Percentiles rank a stretch among this genome's conserved stretches.
Conservation (phyloP, 1,284 basidiomycete species). For the Malassezia equina region DNA sequence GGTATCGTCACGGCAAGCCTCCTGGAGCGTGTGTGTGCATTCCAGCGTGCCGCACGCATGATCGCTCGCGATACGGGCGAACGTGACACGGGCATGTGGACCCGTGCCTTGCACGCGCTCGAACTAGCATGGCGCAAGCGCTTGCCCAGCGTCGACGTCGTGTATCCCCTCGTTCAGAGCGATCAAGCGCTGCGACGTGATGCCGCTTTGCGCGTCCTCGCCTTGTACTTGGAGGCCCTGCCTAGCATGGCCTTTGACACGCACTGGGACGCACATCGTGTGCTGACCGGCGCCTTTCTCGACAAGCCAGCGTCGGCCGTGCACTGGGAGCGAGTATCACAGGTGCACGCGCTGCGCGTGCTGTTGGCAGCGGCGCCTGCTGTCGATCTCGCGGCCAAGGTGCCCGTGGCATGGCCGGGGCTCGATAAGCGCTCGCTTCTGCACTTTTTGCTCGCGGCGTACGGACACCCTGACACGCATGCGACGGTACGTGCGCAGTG, state of each 20-base stretch:
- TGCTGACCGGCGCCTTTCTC: slow-evolving; percentile 56
- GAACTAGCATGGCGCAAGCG: slow-evolving; percentile 29
- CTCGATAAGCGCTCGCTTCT: slow-evolving; percentile 22
- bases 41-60: not conserved
- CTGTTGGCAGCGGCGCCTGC: slow-evolving; percentile 44
- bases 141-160: slow-evolving; percentile 18
- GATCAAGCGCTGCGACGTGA: slow-evolving; percentile 59
- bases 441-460: slow-evolving; percentile 25
- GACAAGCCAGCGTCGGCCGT: not conserved
- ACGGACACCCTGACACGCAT: slow-evolving; percentile 12
- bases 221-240: slow-evolving; percentile 69
- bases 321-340: slow-evolving; percentile 56
- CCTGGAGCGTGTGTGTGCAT: slow-evolving; percentile 21
- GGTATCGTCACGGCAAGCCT: slow-evolving; percentile 57
- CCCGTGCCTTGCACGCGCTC: slow-evolving; percentile 12
- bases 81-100: slow-evolving; percentile 52
- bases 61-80: slow-evolving; percentile 10
- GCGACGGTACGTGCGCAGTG: slow-evolving; percentile 21
- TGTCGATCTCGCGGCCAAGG: slow-evolving; percentile 55
- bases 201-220: slow-evolving; percentile 65
- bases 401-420: slow-evolving; percentile 54
- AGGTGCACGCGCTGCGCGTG: slow-evolving; percentile 65
- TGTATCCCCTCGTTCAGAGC: slow-evolving; percentile 30
- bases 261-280: slow-evolving; percentile 72
- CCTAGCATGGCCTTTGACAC: slow-evolving; percentile 66